Percentiles rank a stretch among this genome's conserved stretches.
Evolutionary conservation across 2,329 filamentous ascomycete genomes (phyloP).

Genomic region (Cytospora piceicola): DNA sequence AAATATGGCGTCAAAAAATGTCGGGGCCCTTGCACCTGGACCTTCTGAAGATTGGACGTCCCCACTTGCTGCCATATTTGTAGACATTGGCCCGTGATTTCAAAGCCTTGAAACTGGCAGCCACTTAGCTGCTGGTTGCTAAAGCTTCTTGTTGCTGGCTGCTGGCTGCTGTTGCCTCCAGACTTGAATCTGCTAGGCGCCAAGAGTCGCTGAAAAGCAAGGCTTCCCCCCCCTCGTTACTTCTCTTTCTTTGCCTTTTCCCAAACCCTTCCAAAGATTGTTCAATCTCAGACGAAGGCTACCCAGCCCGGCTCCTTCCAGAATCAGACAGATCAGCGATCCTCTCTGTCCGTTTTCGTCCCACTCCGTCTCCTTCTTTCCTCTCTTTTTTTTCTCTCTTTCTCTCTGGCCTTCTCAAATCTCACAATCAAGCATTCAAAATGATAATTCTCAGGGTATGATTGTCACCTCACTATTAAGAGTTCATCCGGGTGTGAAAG

Average conservation of each 20-base stretch:
- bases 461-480: neutral
- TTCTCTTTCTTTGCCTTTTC: neutral
- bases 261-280: neutral
- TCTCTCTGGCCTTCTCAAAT: neutral
- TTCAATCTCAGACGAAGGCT: neutral
- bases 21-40: slow-evolving; percentile 23
- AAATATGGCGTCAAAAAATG: slow-evolving; percentile 24
- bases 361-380: neutral
- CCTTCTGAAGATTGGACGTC: slow-evolving; percentile 19
- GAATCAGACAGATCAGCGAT: neutral
- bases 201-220: neutral
- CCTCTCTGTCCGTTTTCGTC: neutral
- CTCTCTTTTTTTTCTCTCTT: neutral
- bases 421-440: slow-evolving; percentile 13
- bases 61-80: slow-evolving; percentile 25
- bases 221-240: neutral
- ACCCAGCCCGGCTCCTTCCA: slow-evolving; percentile 5
- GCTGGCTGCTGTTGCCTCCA: neutral
- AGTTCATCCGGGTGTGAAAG: neutral
- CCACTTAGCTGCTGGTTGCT: slow-evolving; percentile 12
- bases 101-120: slow-evolving; percentile 13
- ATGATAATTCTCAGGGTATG: neutral
- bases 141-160: neutral
- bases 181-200: neutral
- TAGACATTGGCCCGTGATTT: neutral